These are phyloP conservation scores for Pseudogymnoascus sp. DNA, from an alignment of 2,329 filamentous ascomycete genomes.

Conservation along the genomic window DNA sequence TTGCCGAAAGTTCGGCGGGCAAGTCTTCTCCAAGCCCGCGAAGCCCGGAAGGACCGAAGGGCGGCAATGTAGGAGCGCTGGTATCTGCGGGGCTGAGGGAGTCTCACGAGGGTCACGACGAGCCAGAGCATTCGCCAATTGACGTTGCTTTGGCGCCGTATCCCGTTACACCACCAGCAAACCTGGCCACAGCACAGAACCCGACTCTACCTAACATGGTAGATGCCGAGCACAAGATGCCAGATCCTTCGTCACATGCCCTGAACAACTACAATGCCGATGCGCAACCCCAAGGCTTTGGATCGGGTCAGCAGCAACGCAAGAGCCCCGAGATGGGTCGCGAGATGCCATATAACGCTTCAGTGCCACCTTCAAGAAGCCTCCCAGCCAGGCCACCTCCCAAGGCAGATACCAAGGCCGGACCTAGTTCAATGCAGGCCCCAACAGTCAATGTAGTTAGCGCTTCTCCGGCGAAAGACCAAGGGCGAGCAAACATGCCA, in stretches of 20 bases:
- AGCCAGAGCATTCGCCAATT: constrained; percentile 45
- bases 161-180: constrained; percentile 56
- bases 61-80: constrained; percentile 18
- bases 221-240: constrained; percentile 53
- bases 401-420: constrained; percentile 22
- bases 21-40: constrained; percentile 1
- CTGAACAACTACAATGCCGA: constrained; percentile 45
- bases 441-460: constrained; percentile 14
- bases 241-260: constrained; percentile 53
- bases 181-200: constrained; percentile 29
- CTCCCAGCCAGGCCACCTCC: constrained; percentile 37
- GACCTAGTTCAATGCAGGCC: not conserved
- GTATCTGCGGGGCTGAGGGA: constrained; percentile 25
- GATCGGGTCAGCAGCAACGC: constrained; percentile 36
- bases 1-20: not conserved
- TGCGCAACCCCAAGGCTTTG: constrained; percentile 23
- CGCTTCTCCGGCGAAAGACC: not conserved
- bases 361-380: constrained; percentile 49
- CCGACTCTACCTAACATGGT: constrained; percentile 32
- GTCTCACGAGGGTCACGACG: constrained; percentile 16
- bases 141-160: constrained; percentile 54
- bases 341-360: constrained; percentile 43
- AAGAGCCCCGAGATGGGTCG: constrained; percentile 39
- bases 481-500: constrained; percentile 41
- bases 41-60: constrained; percentile 12